phyloP scores from a whole-genome alignment of 2,329 filamentous ascomycete species.

The Fusarium tanahbumbuense region DNA sequence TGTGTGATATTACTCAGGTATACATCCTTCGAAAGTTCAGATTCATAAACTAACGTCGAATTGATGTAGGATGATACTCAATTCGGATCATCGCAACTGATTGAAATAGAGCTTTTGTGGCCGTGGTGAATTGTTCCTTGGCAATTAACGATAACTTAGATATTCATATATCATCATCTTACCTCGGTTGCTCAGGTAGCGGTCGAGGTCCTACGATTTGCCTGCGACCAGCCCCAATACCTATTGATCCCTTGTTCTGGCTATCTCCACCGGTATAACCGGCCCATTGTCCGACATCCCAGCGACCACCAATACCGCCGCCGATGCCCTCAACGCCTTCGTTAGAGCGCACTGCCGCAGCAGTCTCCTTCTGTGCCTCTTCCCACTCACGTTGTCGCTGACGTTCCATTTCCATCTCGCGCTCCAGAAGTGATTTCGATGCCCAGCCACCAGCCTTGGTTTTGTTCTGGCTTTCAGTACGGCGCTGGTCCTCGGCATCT shows the following conservation, averaged over 20 bases:
- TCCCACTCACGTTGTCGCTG: conserved; percentile 85
- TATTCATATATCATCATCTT: conserved; percentile 12
- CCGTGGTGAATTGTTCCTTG: not conserved
- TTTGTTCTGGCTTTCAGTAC: conserved; percentile 67
- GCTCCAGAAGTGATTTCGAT: conserved; percentile 77
- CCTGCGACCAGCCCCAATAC: conserved; percentile 76
- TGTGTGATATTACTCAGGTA: not conserved
- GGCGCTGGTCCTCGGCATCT: conserved; percentile 70
- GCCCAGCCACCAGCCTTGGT: conserved; percentile 73
- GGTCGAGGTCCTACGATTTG: conserved; percentile 85
- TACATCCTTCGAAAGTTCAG: not conserved
- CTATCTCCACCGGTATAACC: conserved; percentile 81
- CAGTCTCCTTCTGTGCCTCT: conserved; percentile 74
- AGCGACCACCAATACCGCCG: conserved; percentile 74
- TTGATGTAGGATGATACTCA: not conserved
- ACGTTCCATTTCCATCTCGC: conserved; percentile 83
- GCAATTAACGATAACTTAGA: not conserved
- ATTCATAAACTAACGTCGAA: not conserved
- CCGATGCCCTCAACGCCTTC: conserved; percentile 71
- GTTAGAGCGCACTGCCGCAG: conserved; percentile 63
- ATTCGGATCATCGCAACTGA: not conserved
- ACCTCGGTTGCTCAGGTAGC: conserved; percentile 60
- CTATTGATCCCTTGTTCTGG: conserved; percentile 74
- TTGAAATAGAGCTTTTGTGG: not conserved
- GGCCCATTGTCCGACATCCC: conserved; percentile 81